Evolutionary conservation across 2,329 filamentous ascomycete genomes (phyloP), one percentile per base, ranked within the genome.

Genomic region (Conoideocrella luteorostrata): DNA sequence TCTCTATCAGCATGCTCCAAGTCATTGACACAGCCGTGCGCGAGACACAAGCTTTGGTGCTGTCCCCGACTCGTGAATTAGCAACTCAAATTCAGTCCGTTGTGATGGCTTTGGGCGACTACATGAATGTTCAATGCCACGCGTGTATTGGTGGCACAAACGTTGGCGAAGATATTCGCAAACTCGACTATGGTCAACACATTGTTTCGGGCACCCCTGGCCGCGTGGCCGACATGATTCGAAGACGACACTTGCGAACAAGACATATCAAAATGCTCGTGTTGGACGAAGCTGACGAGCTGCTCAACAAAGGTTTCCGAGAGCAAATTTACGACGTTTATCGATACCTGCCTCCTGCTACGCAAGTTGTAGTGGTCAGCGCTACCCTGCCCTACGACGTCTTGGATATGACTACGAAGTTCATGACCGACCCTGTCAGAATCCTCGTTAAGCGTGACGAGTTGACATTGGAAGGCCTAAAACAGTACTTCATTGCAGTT

Each of bases 291-390:
- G 77, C 77, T 45, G 77, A 80, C 49, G 77, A 80, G 59, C 65
- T 80, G 44, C 80, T 97, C 12, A 94, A 96, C 70, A 86, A 90
- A 56, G 93, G 93, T 40, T 98, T 97, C 75, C 80, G 89, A 52
- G 93, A 98, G 72, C 93, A 97, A 63, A 98, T 98, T 65, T 97
- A 97, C 78, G 91, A 97, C 56, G 90, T 98, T 40, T 97, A 96
- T 73, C 88, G 90, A 61, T 95, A 96, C 61, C 83, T 98, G 1
- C 93, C 93, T 13, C 93, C 90, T 21, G 89, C 91, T 5, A 98
- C 93, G 1, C 93, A 98, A 67, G 93, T 97, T n/a, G 93, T 97
- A 3, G 88, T 98, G 22, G 88, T 98, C 55, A 95, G 88, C 43
- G 93, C 93, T 51, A 98, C 93, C 4, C 82, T 98, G 26, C 93